Percentiles rank a stretch among this genome's conserved stretches.
These are phyloP conservation scores for Tolypocladium endophyticum DNA, from an alignment of 2,329 filamentous ascomycete genomes.

Conservation along the genomic window DNA sequence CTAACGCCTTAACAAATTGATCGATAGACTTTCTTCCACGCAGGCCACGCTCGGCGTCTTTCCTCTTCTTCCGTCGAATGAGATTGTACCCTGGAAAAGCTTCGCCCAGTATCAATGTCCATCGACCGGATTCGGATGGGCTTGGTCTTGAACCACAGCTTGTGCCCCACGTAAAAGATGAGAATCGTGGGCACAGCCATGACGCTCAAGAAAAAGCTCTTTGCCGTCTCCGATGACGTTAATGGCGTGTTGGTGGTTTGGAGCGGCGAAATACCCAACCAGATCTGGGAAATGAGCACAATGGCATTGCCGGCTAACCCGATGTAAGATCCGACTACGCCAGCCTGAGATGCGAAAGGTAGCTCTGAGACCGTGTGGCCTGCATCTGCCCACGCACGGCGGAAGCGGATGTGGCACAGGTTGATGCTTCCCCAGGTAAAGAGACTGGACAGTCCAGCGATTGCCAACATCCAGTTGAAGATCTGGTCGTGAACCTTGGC, in stretches of 20 bases:
- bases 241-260: not conserved
- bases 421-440: slow-evolving; percentile 82
- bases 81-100: slow-evolving; percentile 72
- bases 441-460: slow-evolving; percentile 62
- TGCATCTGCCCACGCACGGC: slow-evolving; percentile 58
- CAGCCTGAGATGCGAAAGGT: slow-evolving; percentile 71
- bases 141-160: slow-evolving; percentile 60
- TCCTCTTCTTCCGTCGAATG: slow-evolving; percentile 71
- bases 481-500: slow-evolving; percentile 47
- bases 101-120: slow-evolving; percentile 75
- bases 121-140: slow-evolving; percentile 62
- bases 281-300: slow-evolving; percentile 77
- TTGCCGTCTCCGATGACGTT: slow-evolving; percentile 27
- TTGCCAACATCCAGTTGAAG: slow-evolving; percentile 70
- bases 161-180: slow-evolving; percentile 62
- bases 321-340: slow-evolving; percentile 68
- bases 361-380: slow-evolving; percentile 64
- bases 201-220: slow-evolving; percentile 65
- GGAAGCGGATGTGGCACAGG: slow-evolving; percentile 83
- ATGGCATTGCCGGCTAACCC: slow-evolving; percentile 66
- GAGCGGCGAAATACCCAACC: slow-evolving; percentile 72
- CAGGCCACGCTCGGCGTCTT: slow-evolving; percentile 61
- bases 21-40: slow-evolving; percentile 68
- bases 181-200: slow-evolving; percentile 60
- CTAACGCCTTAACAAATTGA: slow-evolving; percentile 48